phyloP scores from a whole-genome alignment of 495 filamentous ascomycete species.

The Sporormia fimetaria region DNA sequence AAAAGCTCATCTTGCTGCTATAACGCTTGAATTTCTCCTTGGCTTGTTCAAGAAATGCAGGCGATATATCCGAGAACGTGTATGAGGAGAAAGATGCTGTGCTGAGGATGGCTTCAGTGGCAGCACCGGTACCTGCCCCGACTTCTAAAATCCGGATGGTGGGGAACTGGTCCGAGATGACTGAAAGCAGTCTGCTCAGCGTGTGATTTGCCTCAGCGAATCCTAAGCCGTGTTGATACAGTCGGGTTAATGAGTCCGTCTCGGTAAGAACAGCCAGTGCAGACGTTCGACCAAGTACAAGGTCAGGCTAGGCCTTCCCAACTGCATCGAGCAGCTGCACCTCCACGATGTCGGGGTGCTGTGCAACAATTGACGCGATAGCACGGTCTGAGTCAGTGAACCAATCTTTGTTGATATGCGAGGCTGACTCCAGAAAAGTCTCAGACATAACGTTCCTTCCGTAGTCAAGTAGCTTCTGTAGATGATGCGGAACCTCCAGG shows the following conservation, averaged over 20 bases:
- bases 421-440: neutral
- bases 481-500: too few relatives aligned
- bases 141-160: conserved; percentile 9
- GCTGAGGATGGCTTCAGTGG: neutral
- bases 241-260: too few relatives aligned
- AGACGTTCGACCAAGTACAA: neutral
- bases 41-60: conserved; percentile 5
- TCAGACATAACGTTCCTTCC: neutral
- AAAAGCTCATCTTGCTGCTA: conserved; percentile 30
- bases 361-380: neutral
- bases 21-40: neutral
- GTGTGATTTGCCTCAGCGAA: neutral
- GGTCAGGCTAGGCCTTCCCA: neutral
- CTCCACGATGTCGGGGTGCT: neutral
- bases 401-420: neutral
- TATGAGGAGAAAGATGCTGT: conserved; percentile 9
- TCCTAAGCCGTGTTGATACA: neutral
- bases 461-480: neutral
- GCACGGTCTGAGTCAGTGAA: conserved; percentile 1
- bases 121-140: conserved; percentile 9
- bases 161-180: neutral
- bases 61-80: conserved; percentile 22
- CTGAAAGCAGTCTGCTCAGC: neutral
- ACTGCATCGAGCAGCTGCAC: neutral
- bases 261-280: too few relatives aligned